Base-by-base conservation (phyloP, 2,329 filamentous ascomycete genomes). In the Talaromyces rugulosus region DNA sequence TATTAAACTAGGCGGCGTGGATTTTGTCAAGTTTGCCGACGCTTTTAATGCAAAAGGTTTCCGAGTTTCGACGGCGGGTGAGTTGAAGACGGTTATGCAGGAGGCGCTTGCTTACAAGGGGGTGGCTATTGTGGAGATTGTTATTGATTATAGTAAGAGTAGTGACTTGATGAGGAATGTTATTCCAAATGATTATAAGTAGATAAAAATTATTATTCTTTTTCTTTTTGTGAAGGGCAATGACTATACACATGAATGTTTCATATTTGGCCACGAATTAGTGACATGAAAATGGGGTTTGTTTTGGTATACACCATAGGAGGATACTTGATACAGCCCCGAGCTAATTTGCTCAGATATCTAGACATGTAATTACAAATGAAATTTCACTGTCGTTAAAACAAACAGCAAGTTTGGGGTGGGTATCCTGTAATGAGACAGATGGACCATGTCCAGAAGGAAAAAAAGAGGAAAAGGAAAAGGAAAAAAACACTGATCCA, bases 341-440 rank as follows among this genome's bases (percentile, higher is more conserved):
- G 18, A 47, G 42, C 42, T 23, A 23, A 23, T 1, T 47, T 18
- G 44, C 44, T 27, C 44, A 47, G 44, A 47, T 47, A 16, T 47
- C 44, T 31, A 53, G 50, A 53, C 50, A 47, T 47, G 28, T 53
- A 31, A 53, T 27, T 53, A 53, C 23, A 53, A 53, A 53, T 30
- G 28, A 53, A 53, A 53, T 18, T 9, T 47, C n/a, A 47, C 44
- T 47, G 44, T 47, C 44, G 23, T 23, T 47, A 47, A n/a, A 27
- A 47, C 18, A 47, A 9, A 47, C 44, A 47, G 44, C 50, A 31
- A 23, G 18, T 31, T 16, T 53, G 27, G 30, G 33, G n/a, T 47
- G 56, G 61, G 61, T 62, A 62, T 62, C 54, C 55, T 62, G 60
- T 62, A 62, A 33, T 59, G 50, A 51, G 40, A 62, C 56, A 56